Conservation (phyloP, 2,329 filamentous ascomycete genomes). For the Mycosphaerella sp. region DNA sequence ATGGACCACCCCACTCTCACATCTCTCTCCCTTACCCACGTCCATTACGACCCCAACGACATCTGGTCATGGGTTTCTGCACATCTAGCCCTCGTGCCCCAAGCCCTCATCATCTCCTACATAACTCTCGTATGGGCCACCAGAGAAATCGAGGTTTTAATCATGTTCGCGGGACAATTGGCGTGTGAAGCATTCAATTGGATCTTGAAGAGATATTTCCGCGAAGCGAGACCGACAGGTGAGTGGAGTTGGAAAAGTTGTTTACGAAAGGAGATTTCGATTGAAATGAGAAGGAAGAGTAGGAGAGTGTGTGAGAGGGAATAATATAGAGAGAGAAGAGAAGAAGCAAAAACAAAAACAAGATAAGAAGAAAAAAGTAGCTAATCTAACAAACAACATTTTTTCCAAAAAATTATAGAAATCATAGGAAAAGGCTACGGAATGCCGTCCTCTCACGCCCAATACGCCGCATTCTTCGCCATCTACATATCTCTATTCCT, state of each 20-base stretch:
- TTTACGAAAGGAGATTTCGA: background rate
- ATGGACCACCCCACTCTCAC: constrained; percentile 60
- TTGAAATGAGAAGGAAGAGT: background rate
- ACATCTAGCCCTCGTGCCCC: constrained; percentile 88
- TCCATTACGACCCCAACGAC: constrained; percentile 92
- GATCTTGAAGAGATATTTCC: constrained; percentile 79
- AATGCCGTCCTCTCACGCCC: constrained; percentile 93
- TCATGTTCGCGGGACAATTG: constrained; percentile 90
- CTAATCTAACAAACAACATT: no score
- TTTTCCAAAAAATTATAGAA: constrained; percentile 45
- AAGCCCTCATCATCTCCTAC: constrained; percentile 85
- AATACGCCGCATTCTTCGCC: constrained; percentile 90
- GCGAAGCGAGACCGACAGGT: constrained; percentile 80
- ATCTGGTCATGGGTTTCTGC: constrained; percentile 80
- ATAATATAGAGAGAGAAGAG: background rate
- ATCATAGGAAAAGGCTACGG: constrained; percentile 89
- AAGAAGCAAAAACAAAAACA: background rate
- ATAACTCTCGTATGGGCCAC: constrained; percentile 84
- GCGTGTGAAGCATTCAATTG: constrained; percentile 90
- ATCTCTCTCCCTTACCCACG: constrained; percentile 89
- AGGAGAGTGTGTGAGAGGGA: constrained; percentile 10
- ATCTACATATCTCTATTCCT: constrained; percentile 79
- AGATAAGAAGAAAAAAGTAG: no score
- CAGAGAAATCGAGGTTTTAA: constrained; percentile 77
- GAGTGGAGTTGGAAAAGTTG: constrained; percentile 36